Evolutionary conservation across 2,329 filamentous ascomycete genomes (phyloP), one percentile per base, ranked within the genome.

Genomic region (Trichocomaceae sp.): DNA sequence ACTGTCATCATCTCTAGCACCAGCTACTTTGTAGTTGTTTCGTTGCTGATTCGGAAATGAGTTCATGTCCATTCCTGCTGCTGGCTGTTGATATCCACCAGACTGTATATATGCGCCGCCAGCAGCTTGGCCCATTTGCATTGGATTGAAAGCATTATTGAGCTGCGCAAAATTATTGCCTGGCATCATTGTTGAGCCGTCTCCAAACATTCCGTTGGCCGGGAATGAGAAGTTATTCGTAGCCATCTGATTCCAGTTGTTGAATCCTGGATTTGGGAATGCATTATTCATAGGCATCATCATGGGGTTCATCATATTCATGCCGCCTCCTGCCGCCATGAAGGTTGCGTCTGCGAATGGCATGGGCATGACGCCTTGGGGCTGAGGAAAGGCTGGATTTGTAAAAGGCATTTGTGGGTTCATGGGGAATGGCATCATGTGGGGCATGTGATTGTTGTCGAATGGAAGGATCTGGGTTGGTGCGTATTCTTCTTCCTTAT

Each of bases 1-100:
- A 57, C 90, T 89, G 56, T 95, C 90, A 54, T 95, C 89, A 60
- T 83, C 83, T 56, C 80, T 84, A 2, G 80, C 79, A 57, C 77
- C 74, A 12, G 78, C 77, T 17, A 77, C 76, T 33, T 75, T 75
- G 62, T 81, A 79, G 35, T 74, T 67, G 22, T 75, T 79, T 53
- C 78, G 73, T 63, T 83, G 81, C 63, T 84, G 82, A 61, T 83
- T 83, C 12, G 79, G 74, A 58, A 83, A 83, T 47, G 68, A 68
- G 26, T 70, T 69, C 59, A 68, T 68, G 37, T 62, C 71, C 45
- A 62, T 60, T 49, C 65, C 64, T n/a, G n/a, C 39, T 69, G 64
- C 41, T 69, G 64, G 64, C 41, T 69, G 64, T 20, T 64, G 62
- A 51, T 68, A 69, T 5, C 63, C 61, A 9, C 63, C 61, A 9